These are phyloP conservation scores for Cladophialophora bantiana DNA, from an alignment of 2,329 filamentous ascomycete species.

Conservation along the genomic window DNA sequence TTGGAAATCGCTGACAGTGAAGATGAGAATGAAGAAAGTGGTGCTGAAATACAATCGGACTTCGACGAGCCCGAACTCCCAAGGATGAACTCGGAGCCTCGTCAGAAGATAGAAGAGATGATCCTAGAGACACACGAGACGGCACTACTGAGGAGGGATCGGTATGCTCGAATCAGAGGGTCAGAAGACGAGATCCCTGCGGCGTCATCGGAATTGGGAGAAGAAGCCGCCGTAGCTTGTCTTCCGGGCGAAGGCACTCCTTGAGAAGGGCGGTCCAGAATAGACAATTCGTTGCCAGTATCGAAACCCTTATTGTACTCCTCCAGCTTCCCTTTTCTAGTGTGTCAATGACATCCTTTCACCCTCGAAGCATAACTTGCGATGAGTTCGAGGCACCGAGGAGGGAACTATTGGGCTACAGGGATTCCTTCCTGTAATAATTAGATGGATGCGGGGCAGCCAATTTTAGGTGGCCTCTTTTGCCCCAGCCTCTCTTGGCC, in stretches of 20 bases:
- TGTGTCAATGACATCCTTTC: background rate
- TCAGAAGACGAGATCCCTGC: conserved; percentile 32
- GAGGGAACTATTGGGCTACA: too few relatives aligned
- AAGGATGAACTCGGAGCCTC: conserved; percentile 9
- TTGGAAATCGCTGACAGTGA: conserved; percentile 55
- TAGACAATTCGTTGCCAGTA: background rate
- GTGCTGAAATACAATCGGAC: conserved; percentile 39
- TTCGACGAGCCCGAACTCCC: conserved; percentile 24
- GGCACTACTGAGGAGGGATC: conserved; percentile 24
- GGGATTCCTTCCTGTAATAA: too few relatives aligned
- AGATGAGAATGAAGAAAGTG: conserved; percentile 47
- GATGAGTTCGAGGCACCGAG: background rate
- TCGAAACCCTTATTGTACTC: background rate
- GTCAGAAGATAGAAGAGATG: conserved; percentile 29
- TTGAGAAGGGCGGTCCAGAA: background rate
- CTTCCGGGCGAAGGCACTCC: background rate
- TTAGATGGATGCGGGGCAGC: background rate
- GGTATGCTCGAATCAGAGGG: conserved; percentile 31
- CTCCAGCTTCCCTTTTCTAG: background rate
- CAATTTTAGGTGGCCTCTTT: conserved; percentile 4
- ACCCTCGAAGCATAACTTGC: background rate
- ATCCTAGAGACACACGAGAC: conserved; percentile 33
- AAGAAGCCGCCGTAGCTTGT: background rate
- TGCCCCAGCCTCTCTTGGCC: too few relatives aligned
- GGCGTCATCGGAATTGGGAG: conserved; percentile 27